phyloP scores from a whole-genome alignment of 805 yeast species.

The Candida silvicultrix region DNA sequence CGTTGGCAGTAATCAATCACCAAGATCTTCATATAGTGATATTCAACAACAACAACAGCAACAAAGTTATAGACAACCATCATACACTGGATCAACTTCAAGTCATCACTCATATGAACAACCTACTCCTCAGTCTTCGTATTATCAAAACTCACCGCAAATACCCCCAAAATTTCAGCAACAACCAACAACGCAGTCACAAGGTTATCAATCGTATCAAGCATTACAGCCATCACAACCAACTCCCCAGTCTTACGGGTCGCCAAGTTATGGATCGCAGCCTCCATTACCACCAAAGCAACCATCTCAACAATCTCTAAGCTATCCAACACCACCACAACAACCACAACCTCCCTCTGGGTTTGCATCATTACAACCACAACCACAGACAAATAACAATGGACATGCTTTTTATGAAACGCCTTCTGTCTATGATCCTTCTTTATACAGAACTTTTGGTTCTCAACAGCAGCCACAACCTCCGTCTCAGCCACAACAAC shows the following conservation, averaged over 20 bases:
- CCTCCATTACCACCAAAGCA: slow-evolving; percentile 16
- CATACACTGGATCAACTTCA: slow-evolving; percentile 6
- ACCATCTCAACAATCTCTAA: slow-evolving; percentile 3
- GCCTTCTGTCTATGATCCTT: slow-evolving; percentile 45
- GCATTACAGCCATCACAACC: slow-evolving; percentile 21
- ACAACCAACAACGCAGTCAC: background rate
- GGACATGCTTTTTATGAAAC: slow-evolving; percentile 39
- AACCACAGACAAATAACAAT: slow-evolving; percentile 10
- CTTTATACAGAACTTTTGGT: slow-evolving; percentile 30
- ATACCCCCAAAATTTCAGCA: slow-evolving; percentile 2
- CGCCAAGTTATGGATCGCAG: background rate
- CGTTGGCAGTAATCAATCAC: slow-evolving; percentile 10
- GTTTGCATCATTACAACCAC: slow-evolving; percentile 12
- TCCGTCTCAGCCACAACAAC: slow-evolving; percentile 2
- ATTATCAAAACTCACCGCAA: slow-evolving; percentile 1
- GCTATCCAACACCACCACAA: slow-evolving; percentile 1
- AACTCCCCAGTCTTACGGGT: background rate
- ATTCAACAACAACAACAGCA: background rate
- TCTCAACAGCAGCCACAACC: slow-evolving; percentile 1
- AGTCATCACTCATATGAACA: slow-evolving; percentile 1
- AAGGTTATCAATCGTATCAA: background rate
- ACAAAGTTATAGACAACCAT: slow-evolving; percentile 9
- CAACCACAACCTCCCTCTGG: slow-evolving; percentile 2
- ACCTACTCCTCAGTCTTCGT: background rate
- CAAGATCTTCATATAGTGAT: slow-evolving; percentile 11